Evolutionary conservation across 2,329 filamentous ascomycete genomes (phyloP).

Genomic region (Aureobasidium sp.): DNA sequence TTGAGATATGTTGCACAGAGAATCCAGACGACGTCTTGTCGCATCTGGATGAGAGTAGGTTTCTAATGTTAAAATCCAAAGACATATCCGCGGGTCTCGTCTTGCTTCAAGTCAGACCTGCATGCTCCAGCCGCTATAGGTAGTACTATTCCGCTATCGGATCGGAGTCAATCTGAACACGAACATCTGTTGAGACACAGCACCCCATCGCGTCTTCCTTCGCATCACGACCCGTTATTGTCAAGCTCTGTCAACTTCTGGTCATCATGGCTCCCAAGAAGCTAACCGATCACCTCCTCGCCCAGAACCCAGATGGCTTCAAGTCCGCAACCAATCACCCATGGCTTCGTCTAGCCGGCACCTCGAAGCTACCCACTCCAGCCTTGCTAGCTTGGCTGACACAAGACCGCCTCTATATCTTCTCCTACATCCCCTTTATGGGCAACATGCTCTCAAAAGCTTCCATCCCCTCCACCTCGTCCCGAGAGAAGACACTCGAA

Average conservation of each 20-base stretch:
- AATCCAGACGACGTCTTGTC: not conserved
- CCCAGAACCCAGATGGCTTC: constrained; percentile 42
- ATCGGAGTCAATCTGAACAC: not conserved
- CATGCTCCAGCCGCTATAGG: not conserved
- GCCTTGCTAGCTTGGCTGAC: constrained; percentile 72
- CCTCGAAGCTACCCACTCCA: constrained; percentile 64
- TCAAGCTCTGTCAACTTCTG: not conserved
- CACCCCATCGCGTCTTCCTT: not conserved
- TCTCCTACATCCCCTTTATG: constrained; percentile 74
- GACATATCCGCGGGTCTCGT: not conserved
- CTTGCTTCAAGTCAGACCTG: not conserved
- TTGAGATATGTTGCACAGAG: not conserved
- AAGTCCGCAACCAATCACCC: constrained; percentile 68
- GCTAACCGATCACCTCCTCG: constrained; percentile 20
- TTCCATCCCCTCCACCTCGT: constrained; percentile 53
- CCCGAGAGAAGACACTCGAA: constrained; percentile 52
- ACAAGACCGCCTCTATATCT: constrained; percentile 77
- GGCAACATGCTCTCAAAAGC: constrained; percentile 69
- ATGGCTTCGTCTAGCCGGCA: constrained; percentile 71
- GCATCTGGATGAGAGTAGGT: not conserved
- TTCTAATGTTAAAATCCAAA: not conserved
- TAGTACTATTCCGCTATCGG: constrained; percentile 11
- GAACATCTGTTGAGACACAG: constrained; percentile 2
- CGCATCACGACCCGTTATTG: not conserved
- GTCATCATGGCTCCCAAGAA: constrained; percentile 1